These are phyloP conservation scores for Trichoderma asperellum DNA, from an alignment of 2,329 filamentous ascomycete genomes.

Conservation along the genomic window DNA sequence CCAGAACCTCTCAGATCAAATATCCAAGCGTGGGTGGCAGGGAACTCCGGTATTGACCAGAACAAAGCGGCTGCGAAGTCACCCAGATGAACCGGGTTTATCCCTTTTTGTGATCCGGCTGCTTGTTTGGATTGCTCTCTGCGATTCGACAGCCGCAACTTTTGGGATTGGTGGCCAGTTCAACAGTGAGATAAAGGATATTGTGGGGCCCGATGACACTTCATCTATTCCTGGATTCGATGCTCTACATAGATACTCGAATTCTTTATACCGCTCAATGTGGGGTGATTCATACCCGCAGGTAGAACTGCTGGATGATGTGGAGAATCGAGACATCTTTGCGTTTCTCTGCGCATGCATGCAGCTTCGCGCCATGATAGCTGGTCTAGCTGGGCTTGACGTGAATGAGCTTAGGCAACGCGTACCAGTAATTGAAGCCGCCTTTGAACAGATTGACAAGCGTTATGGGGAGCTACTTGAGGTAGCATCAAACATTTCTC, in stretches of 20 bases:
- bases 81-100: constrained; percentile 27
- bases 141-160: constrained; percentile 39
- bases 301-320: constrained; percentile 41
- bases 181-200: constrained; percentile 35
- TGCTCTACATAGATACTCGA: constrained; percentile 40
- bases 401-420: constrained; percentile 33
- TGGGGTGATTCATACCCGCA: constrained; percentile 44
- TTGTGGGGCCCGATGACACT: constrained; percentile 26
- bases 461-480: constrained; percentile 37
- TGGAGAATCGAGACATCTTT: constrained; percentile 43
- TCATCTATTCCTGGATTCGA: constrained; percentile 35
- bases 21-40: constrained; percentile 5
- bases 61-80: constrained; percentile 8
- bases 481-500: constrained; percentile 36
- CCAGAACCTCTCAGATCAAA: constrained; percentile 27
- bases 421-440: constrained; percentile 31
- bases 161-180: constrained; percentile 42
- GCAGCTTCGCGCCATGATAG: constrained; percentile 41
- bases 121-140: constrained; percentile 41
- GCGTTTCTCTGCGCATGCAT: constrained; percentile 38
- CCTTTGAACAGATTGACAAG: constrained; percentile 33
- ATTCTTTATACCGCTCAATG: constrained; percentile 40
- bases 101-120: constrained; percentile 42
- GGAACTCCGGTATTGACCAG: constrained; percentile 22
- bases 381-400: constrained; percentile 38